Conservation (phyloP, 345 rosid genomes). For the Euclidium syriacum region DNA sequence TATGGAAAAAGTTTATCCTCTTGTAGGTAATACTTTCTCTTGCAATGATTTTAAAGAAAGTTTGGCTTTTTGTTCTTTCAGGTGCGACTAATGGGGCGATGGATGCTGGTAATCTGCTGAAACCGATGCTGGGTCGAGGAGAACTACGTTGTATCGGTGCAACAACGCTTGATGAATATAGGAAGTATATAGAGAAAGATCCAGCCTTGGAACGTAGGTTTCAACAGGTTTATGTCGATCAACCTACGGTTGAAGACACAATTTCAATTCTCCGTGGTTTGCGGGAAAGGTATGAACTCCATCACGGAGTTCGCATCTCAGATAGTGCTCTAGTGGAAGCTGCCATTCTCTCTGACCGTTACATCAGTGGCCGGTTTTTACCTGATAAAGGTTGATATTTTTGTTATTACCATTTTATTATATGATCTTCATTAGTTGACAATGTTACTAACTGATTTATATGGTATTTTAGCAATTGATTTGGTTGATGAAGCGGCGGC, state of each 20-base stretch:
- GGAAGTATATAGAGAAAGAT: slow-evolving; percentile 97
- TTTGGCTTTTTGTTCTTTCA: slow-evolving; percentile 28
- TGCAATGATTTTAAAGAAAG: not conserved
- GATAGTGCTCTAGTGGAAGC: slow-evolving; percentile 98
- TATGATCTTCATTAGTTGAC: not conserved
- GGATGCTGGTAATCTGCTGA: slow-evolving; percentile 98
- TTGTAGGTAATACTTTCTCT: not conserved
- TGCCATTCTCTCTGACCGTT: slow-evolving; percentile 93
- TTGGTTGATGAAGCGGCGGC: slow-evolving; percentile 99
- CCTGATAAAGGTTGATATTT: slow-evolving; percentile 89
- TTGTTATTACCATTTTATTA: not conserved
- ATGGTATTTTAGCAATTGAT: slow-evolving; percentile 76
- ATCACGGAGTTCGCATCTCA: slow-evolving; percentile 97
- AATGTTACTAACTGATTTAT: slow-evolving; percentile 13
- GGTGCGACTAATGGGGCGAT: slow-evolving; percentile 99
- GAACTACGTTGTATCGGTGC: slow-evolving; percentile 97
- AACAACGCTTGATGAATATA: slow-evolving; percentile 91
- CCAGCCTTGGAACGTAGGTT: slow-evolving; percentile 99
- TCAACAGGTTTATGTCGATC: slow-evolving; percentile 98
- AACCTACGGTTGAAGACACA: slow-evolving; percentile 89
- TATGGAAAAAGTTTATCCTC: not conserved
- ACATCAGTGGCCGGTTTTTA: slow-evolving; percentile 93
- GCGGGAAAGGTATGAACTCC: slow-evolving; percentile 97
- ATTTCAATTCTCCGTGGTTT: slow-evolving; percentile 90
- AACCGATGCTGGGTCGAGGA: slow-evolving; percentile 99